A percentile compares a stretch with the other conserved stretches of the same genome.
phyloP scores from a whole-genome alignment of 1,139 yeast genomes.

The Pichia sp. region DNA sequence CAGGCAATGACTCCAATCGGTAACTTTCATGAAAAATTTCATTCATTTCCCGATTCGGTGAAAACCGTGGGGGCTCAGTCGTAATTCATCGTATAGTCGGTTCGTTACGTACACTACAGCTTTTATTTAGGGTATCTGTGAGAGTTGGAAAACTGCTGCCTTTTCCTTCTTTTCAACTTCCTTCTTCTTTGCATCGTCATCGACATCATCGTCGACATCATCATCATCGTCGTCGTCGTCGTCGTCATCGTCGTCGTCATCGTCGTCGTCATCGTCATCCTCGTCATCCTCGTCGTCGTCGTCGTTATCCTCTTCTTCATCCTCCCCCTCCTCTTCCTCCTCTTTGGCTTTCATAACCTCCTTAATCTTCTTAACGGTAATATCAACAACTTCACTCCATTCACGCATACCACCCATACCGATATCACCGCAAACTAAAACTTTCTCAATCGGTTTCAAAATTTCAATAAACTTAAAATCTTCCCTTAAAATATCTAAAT shows the following conservation, averaged over 20 bases:
- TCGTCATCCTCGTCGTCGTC: slow-evolving; percentile 8
- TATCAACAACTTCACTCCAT: slow-evolving; percentile 88
- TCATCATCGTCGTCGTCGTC: slow-evolving; percentile 22
- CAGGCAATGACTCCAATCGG: no score
- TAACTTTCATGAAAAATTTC: no score
- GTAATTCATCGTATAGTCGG: no score
- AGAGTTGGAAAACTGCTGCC: no score
- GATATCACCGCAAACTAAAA: slow-evolving; percentile 89
- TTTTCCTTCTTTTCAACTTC: slow-evolving; percentile 21
- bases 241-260: slow-evolving; percentile 19
- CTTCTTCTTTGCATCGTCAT: slow-evolving; percentile 22
- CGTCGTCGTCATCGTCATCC: slow-evolving; percentile 6
- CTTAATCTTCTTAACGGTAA: slow-evolving; percentile 48
- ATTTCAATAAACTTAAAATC: slow-evolving; percentile 71
- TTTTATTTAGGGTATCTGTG: no score
- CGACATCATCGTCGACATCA: slow-evolving; percentile 24
- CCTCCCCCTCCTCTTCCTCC: slow-evolving; percentile 15
- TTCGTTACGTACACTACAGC: no score
- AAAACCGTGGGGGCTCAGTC: no score
- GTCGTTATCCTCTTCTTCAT: slow-evolving; percentile 17
- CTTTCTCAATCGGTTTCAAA: slow-evolving; percentile 88
- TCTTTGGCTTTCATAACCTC: slow-evolving; percentile 29
- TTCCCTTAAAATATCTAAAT: slow-evolving; percentile 52
- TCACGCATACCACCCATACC: slow-evolving; percentile 99
- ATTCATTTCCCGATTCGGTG: no score